Base-by-base conservation (phyloP, 495 filamentous ascomycete species). In the Monascus purpureus region DNA sequence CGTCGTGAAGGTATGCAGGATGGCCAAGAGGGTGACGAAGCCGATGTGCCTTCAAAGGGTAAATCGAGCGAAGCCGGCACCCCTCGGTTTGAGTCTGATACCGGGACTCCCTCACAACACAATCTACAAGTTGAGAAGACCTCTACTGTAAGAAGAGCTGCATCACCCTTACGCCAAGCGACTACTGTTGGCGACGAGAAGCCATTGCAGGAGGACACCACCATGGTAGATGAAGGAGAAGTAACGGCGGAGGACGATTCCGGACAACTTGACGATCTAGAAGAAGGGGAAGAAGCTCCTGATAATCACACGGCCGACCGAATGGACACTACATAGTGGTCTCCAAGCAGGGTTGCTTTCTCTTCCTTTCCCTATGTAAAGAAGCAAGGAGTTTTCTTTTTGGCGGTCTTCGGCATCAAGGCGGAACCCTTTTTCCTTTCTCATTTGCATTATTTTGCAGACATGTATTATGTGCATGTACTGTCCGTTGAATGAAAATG, bases 1-100 rank as follows among this genome's bases (percentile, higher is more conserved):
- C 52, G 72, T 26, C 63, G 69, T 35, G 72, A 94, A 50, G 88
- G 88, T 17, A 93, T 90, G 73, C 70, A 73, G 34, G 71, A 72
- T 31, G 68, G 59, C 45, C 82, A 80, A 39, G 83, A 82, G 28
- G 80, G 69, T 0, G 80, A 80, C 27, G 80, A 82, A 28, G 80
- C 72, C 25, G 77, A 73, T 25, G 61, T 64, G 20, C 52, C 59
- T 1, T 70, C 52, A 2, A 66, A 63, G 51, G 49, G 63, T 47
- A 60, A 60, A 46, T 38, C 42, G 36, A 67, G 66, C 25, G 72
- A 67, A 29, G 68, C 64, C 9, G 73, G 71, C 17, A 88, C 83
- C 16, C 83, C 82, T 6, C 64, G 68, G 26, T 69, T 71, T 2
- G 79, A 80, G 14, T 65, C 49, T 1, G 53, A 65, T 34, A 46